Conservation (phyloP, 208 protist genomes). For the Strigomonas oncopelti region DNA sequence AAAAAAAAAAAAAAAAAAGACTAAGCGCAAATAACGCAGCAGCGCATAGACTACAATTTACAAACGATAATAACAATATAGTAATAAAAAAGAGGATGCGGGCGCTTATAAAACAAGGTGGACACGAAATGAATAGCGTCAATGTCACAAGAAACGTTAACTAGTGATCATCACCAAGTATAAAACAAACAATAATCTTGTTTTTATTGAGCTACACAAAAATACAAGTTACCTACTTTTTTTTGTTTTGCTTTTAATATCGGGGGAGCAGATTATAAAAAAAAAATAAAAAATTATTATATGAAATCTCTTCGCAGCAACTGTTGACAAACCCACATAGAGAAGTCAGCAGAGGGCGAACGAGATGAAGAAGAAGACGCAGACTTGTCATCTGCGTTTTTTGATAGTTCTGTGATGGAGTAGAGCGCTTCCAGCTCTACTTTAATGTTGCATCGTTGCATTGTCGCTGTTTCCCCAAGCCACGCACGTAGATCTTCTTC, state of each 20-base stretch:
- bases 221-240: too few relatives aligned
- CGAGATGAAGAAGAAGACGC: conserved; percentile 36
- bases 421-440: conserved; percentile 49
- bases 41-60: too few relatives aligned
- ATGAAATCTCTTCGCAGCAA: conserved; percentile 2
- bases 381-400: conserved; percentile 26
- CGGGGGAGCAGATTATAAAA: neutral
- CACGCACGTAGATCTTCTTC: conserved; percentile 6
- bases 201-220: too few relatives aligned
- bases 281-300: conserved; percentile 5
- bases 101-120: too few relatives aligned
- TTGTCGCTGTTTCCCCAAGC: conserved; percentile 25
- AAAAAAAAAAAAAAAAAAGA: neutral
- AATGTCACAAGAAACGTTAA: too few relatives aligned
- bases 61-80: conserved; percentile 2
- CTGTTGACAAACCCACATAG: neutral
- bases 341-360: conserved; percentile 11
- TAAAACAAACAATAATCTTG: too few relatives aligned
- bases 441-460: conserved; percentile 28
- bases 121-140: too few relatives aligned
- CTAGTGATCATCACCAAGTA: too few relatives aligned
- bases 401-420: neutral
- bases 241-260: too few relatives aligned
- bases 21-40: neutral
- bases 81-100: neutral